Base-by-base conservation (phyloP, 306 rosid genomes). In the Sesbania bispinosa region DNA sequence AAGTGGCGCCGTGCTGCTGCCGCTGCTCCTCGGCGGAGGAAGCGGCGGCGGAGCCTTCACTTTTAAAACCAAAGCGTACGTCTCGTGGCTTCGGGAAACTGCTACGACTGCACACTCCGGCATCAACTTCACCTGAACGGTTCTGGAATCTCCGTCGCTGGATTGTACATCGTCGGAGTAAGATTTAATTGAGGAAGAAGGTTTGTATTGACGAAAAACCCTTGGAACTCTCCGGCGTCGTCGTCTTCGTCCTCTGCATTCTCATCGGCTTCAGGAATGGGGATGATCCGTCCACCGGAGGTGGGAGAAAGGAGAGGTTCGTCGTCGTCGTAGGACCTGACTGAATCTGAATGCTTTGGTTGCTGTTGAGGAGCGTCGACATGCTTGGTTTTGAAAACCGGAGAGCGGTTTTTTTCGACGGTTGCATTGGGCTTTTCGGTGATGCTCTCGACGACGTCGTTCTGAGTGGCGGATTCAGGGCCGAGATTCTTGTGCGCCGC, bases 251-350 rank as follows among this genome's bases (percentile, higher is more conserved):
- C 86, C 2, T 69, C 85, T 2, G 13, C 85, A 14, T 86, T 81
- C 46, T 90, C 94, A 19, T 90, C 94, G 1, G 79, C 94, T 63
- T 90, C 94, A 0, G 92, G 96, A 2, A 90, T 90, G 1, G 96
- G 81, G 4, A 73, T 81, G 38, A 90, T 83, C 51, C 87, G 46
- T 46, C 71, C 81, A 13, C 82, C 90, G 14, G 88, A 33, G 2
- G 85, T 73, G 0, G 92, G 82, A 48, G 97, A 85, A 0, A 88
- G 15, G 0, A 90, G 89, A 0, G 95, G 90, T 35, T 90, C 97
- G 3, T 90, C 97, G 4, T 90, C 99, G 47, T 86, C 81, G 57
- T 94, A 94, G 32, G 71, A 68, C 26, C 89, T 82, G 9, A 20
- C 3, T 0, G 79, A 74, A 62, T 83, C 84, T 1, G 78, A 71